These are phyloP conservation scores for Pyricularia sp. DNA, from an alignment of 2,329 filamentous ascomycete species.

Conservation along the genomic window DNA sequence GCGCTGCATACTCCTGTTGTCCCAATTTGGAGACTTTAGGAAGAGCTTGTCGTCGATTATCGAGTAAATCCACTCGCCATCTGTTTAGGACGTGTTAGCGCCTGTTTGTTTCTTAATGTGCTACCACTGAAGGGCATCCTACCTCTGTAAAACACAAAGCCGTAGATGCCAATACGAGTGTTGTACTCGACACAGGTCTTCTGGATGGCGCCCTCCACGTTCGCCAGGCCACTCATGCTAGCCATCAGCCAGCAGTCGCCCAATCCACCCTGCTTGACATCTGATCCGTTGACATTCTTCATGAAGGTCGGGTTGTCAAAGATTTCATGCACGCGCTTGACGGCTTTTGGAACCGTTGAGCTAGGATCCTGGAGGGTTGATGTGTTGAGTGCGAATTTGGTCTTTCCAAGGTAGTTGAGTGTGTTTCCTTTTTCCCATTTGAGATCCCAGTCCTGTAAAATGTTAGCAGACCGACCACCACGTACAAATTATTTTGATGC, in stretches of 20 bases:
- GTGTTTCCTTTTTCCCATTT: constrained; percentile 52
- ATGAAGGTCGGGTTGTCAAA: constrained; percentile 66
- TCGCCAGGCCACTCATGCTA: constrained; percentile 66
- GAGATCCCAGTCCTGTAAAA: constrained; percentile 53
- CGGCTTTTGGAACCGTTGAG: constrained; percentile 55
- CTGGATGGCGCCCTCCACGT: constrained; percentile 61
- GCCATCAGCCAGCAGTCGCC: constrained; percentile 84
- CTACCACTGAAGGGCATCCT: constrained; percentile 14
- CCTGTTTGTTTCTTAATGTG: background rate
- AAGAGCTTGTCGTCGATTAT: constrained; percentile 90
- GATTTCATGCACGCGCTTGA: constrained; percentile 67
- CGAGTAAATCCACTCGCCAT: constrained; percentile 86
- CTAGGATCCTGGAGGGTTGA: constrained; percentile 34
- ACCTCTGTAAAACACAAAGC: constrained; percentile 76
- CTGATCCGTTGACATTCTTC: constrained; percentile 55
- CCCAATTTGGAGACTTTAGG: constrained; percentile 72
- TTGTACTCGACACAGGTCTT: constrained; percentile 69
- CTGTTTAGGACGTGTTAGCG: constrained; percentile 22
- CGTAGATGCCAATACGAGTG: constrained; percentile 70
- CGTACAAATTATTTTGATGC: background rate
- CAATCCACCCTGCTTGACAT: constrained; percentile 67
- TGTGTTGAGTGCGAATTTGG: constrained; percentile 41
- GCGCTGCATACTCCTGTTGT: constrained; percentile 67
- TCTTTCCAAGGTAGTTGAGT: constrained; percentile 41
- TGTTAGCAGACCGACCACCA: background rate